Evolutionary conservation across 2,329 filamentous ascomycete genomes (phyloP), one percentile per base, ranked within the genome.

Genomic region (Sporothrix dimorphospora): DNA sequence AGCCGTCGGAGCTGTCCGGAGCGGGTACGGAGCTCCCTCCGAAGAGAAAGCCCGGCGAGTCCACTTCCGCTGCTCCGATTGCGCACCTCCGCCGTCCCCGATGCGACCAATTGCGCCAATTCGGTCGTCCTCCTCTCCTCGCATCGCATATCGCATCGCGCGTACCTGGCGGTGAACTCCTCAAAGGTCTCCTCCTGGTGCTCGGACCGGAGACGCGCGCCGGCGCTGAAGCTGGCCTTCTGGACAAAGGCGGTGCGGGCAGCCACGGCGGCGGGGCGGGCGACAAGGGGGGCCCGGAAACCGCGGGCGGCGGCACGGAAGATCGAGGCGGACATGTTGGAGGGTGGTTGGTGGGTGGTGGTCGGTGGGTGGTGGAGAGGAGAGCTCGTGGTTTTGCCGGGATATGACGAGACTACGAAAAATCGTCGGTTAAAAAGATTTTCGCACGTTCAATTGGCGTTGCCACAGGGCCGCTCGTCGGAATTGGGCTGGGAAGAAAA

Each of bases 181-280:
- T 99, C 96, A 79, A 97, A 99, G 80, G 92, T 97, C 90, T 99
- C 96, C 84, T 99, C 96, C 81, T 91, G 89, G 84, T 97, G 93
- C 80, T 87, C 84, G 80, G 82, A 82, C 78, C 83, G 85, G 80
- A 86, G 83, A 80, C 85, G 81, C 78, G 84, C 81, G 75, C 85
- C 86, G 80, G 89, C 91, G 87, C 87, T 91, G 85, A 91, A 91
- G 84, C 80, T 84, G 80, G 74, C 82, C 81, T 79, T 85, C 83
- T 78, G 83, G 82, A 84, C 81, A 74, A 85, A 83, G 78, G 84
- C 83, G 77, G 85, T 83, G 79, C 85, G 86, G 79, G 85, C 86
- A 80, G 85, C 83, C 79, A 89, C 81, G 80, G 88, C 78, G 81
- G 85, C 80, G 47, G 73, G 59, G 83, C 85, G 81, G 73, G 71